Base-by-base conservation (phyloP, 1,139 yeast genomes). In the Suhomyces chickasaworum region DNA sequence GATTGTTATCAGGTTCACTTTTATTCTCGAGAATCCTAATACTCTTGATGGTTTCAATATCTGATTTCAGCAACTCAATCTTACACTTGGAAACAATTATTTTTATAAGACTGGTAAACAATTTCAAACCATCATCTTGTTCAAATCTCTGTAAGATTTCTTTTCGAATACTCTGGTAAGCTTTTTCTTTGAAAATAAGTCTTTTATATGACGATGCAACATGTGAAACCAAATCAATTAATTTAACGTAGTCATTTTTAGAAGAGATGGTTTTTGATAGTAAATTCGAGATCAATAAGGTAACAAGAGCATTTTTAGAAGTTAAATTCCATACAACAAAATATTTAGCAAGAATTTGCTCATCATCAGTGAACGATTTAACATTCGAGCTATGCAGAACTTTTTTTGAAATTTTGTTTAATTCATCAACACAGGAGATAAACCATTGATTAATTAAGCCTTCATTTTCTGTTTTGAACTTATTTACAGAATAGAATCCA, bases 61-160 rank as follows among this genome's bases (percentile, higher is more conserved):
- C 52, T 2, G 27, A 22, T 8, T 38, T 29, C 6, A 59, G 57
- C 2, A 68, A 52, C 16, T 50, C 31, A 20, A 53, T 25, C 13
- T 30, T 46, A 42, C 71, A 64, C n/a, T 48, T 53, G 3, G 50
- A 52, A 1, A 69, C 49, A 15, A 64, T 41, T 2, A 63, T 41
- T 20, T 60, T 57, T 16, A 65, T 29, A 10, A 71, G 43, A 1
- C 55, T 51, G 9, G 63, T 48, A 21, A 64, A 59, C 17, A 68
- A 51, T 22, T 51, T 54, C 1, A 65, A 39, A 2, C 60, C 56
- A 15, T 63, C 67, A 5, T 53, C 46, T 22, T 53, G 47, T 16
- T 48, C 47, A 33, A 62, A 56, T 9, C 59, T 45, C n/a, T 56
- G 46, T 5, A 48, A 36, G 5, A 58, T 43, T 33, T 45, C 46